Conservation (phyloP, 2,329 filamentous ascomycete species). For the Dactylellina parvicollis region DNA sequence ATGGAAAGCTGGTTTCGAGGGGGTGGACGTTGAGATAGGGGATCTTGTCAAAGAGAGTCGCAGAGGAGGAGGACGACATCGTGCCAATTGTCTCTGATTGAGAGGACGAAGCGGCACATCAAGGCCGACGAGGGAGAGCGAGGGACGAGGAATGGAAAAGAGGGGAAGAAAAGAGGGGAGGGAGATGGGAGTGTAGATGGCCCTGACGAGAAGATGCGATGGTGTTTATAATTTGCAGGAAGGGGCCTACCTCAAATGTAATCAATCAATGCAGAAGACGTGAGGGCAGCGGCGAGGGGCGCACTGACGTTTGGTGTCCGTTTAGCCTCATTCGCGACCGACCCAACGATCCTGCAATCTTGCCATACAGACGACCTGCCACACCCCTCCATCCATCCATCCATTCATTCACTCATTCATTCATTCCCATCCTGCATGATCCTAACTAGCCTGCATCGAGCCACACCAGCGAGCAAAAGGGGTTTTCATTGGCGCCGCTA, state of each 20-base stretch:
- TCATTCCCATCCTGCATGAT: slow-evolving; percentile 11
- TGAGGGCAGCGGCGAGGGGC: not conserved
- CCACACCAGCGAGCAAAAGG: not conserved
- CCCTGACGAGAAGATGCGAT: slow-evolving; percentile 2
- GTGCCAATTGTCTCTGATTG: not conserved
- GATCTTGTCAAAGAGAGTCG: slow-evolving; percentile 25
- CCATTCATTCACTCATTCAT: not conserved
- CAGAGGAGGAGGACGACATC: slow-evolving; percentile 15
- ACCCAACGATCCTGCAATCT: not conserved
- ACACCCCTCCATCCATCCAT: not conserved
- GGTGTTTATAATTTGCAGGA: slow-evolving; percentile 1
- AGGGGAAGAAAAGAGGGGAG: not conserved
- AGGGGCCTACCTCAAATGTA: not conserved
- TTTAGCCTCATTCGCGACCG: not conserved
- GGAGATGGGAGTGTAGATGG: too few species aligned
- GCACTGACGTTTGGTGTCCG: not conserved
- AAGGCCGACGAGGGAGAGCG: not conserved
- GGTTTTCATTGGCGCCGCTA: not conserved
- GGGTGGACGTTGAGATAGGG: slow-evolving; percentile 42
- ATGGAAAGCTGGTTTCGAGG: slow-evolving; percentile 44
- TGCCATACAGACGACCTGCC: not conserved
- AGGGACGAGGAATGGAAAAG: not conserved
- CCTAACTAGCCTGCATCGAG: slow-evolving; percentile 1
- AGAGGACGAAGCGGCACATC: not conserved
- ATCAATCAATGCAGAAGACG: too few species aligned